Conservation (phyloP, 75 land plant species). For the Picea glauca region DNA sequence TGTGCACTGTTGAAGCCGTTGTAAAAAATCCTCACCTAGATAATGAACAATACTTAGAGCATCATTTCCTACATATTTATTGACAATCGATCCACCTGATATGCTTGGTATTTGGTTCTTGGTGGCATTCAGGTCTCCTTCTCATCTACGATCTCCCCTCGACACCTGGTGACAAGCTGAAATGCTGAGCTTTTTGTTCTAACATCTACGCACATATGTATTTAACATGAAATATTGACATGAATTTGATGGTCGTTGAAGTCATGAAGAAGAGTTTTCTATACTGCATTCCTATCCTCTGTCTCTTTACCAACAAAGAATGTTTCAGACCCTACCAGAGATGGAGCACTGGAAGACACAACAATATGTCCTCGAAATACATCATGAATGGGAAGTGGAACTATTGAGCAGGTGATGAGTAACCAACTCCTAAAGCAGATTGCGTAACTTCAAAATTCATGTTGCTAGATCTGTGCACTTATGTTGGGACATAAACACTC, state of each 20-base stretch:
- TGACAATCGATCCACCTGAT: too few species aligned
- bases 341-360: neutral
- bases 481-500: neutral
- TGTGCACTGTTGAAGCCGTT: too few species aligned
- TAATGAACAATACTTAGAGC: too few species aligned
- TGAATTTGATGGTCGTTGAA: slow-evolving; percentile 27
- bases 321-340: neutral
- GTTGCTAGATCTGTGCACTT: neutral
- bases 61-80: too few species aligned
- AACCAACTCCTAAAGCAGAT: neutral
- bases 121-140: too few species aligned
- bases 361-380: neutral
- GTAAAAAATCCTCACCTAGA: too few species aligned
- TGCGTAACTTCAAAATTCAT: neutral
- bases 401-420: neutral
- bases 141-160: too few species aligned
- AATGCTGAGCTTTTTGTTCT: too few species aligned
- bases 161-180: too few species aligned
- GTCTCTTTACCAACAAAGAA: neutral
- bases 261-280: slow-evolving; percentile 41
- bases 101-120: too few species aligned
- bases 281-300: slow-evolving; percentile 6
- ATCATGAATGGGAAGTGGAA: neutral
- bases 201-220: too few species aligned
- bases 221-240: too few species aligned